Conservation (phyloP, 2,329 filamentous ascomycete species). For the Fusarium azukiicola region DNA sequence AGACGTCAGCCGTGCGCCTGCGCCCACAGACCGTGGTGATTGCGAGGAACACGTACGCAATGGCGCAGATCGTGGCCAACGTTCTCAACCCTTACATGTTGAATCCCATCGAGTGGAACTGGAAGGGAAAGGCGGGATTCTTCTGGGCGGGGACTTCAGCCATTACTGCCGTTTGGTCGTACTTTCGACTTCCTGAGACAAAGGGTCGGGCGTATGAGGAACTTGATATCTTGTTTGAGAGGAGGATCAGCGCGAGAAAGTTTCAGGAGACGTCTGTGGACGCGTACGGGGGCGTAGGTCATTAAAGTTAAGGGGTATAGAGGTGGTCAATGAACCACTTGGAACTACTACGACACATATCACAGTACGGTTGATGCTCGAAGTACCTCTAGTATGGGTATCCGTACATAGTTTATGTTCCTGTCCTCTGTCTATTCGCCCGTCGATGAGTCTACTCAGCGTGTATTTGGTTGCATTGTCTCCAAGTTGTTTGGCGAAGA, state of each 20-base stretch:
- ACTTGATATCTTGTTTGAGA: conserved; percentile 61
- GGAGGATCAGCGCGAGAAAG: conserved; percentile 54
- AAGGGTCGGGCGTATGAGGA: conserved; percentile 59
- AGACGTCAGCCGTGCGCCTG: conserved; percentile 66
- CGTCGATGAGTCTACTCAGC: no score
- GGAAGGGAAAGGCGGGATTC: conserved; percentile 62
- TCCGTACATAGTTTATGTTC: no score
- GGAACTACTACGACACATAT: no score
- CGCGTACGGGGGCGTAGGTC: not conserved
- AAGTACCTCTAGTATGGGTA: no score
- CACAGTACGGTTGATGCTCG: no score
- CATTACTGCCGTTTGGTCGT: conserved; percentile 57
- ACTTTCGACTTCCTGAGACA: conserved; percentile 60
- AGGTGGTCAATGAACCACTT: no score
- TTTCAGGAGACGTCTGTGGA: conserved; percentile 56
- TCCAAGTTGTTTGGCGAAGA: no score
- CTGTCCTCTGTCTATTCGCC: no score
- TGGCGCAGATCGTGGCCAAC: conserved; percentile 55
- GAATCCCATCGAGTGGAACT: conserved; percentile 59
- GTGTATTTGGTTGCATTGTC: no score
- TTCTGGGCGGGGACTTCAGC: conserved; percentile 56
- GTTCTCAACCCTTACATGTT: conserved; percentile 59
- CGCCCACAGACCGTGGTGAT: conserved; percentile 67
- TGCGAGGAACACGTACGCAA: conserved; percentile 58
- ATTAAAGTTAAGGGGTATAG: no score